phyloP scores from a whole-genome alignment of 2,329 filamentous ascomycete species.

The Paramyrothecium sp. region DNA sequence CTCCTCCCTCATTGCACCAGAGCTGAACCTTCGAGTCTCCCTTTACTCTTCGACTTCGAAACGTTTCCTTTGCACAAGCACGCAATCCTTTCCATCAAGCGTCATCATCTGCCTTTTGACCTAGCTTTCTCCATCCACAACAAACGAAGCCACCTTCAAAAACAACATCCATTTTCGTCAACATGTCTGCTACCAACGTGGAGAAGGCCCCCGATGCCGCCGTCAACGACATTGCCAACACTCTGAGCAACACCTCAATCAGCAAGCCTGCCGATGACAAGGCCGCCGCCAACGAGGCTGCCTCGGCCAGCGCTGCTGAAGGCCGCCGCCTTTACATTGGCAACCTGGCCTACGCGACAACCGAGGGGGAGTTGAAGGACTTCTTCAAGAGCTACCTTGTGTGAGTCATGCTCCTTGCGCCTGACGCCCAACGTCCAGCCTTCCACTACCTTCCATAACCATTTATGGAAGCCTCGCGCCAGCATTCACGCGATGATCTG shows the following conservation, averaged over 20 bases:
- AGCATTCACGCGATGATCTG: not conserved
- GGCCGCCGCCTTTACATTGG: slow-evolving; percentile 99
- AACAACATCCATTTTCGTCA: slow-evolving; percentile 36
- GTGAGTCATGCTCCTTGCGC: slow-evolving; percentile 59
- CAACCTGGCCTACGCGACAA: slow-evolving; percentile 99
- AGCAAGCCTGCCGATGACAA: slow-evolving; percentile 50
- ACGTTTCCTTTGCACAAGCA: slow-evolving; percentile 39
- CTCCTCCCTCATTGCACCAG: slow-evolving; percentile 65
- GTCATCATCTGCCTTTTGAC: slow-evolving; percentile 44
- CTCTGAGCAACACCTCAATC: slow-evolving; percentile 73
- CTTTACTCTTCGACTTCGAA: slow-evolving; percentile 39
- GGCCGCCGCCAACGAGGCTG: slow-evolving; percentile 77
- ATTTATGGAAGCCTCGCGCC: not conserved
- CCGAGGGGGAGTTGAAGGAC: slow-evolving; percentile 99
- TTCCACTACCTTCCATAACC: too few species aligned
- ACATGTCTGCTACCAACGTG: slow-evolving; percentile 74
- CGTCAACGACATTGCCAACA: slow-evolving; percentile 75
- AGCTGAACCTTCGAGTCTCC: slow-evolving; percentile 54
- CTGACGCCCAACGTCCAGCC: not conserved
- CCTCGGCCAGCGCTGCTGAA: slow-evolving; percentile 95
- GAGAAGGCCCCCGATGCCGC: slow-evolving; percentile 65
- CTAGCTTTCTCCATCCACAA: slow-evolving; percentile 35
- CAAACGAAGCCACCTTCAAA: not conserved
- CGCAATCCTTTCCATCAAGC: slow-evolving; percentile 29
- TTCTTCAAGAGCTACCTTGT: slow-evolving; percentile 99